Percentiles rank a stretch among this genome's conserved stretches.
Evolutionary conservation across 805 yeast species (phyloP).

Genomic region (Clavispora carvajalis): DNA sequence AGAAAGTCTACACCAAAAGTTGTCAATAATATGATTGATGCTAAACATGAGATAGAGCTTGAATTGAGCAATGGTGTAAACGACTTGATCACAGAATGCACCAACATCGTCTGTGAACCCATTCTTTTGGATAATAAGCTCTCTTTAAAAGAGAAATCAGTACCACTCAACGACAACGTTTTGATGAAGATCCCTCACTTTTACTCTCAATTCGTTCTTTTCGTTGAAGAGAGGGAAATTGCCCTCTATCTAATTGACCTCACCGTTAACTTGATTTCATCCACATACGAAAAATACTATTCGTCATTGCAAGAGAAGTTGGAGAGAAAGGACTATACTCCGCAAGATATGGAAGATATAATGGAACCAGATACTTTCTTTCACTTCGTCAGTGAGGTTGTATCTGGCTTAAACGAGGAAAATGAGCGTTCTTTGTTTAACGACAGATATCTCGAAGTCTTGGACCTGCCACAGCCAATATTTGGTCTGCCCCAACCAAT

Average conservation of each 20-base stretch:
- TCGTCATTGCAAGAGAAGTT: slow-evolving; percentile 22
- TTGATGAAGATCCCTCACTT: slow-evolving; percentile 53
- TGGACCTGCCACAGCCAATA: not conserved
- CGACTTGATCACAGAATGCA: slow-evolving; percentile 52
- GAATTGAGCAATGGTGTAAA: slow-evolving; percentile 70
- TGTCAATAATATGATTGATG: slow-evolving; percentile 78
- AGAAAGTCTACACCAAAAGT: slow-evolving; percentile 73
- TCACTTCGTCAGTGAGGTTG: slow-evolving; percentile 40
- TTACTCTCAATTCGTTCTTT: slow-evolving; percentile 45
- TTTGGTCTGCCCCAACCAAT: not conserved
- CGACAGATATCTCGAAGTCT: not conserved
- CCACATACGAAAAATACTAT: slow-evolving; percentile 53
- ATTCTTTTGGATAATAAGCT: slow-evolving; percentile 12
- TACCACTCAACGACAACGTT: slow-evolving; percentile 45
- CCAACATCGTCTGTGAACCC: slow-evolving; percentile 44
- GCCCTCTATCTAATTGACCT: slow-evolving; percentile 26
- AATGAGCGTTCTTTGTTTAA: not conserved
- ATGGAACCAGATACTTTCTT: slow-evolving; percentile 63
- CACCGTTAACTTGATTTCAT: slow-evolving; percentile 45
- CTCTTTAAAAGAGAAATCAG: slow-evolving; percentile 24
- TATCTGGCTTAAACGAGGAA: slow-evolving; percentile 19
- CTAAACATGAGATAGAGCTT: slow-evolving; percentile 60
- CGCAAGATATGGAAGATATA: slow-evolving; percentile 38
- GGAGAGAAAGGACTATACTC: slow-evolving; percentile 18
- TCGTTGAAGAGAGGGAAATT: slow-evolving; percentile 50